Evolutionary conservation across 768 basidiomycete genomes (phyloP).

Genomic region (Trichaptum fuscoviolaceum): DNA sequence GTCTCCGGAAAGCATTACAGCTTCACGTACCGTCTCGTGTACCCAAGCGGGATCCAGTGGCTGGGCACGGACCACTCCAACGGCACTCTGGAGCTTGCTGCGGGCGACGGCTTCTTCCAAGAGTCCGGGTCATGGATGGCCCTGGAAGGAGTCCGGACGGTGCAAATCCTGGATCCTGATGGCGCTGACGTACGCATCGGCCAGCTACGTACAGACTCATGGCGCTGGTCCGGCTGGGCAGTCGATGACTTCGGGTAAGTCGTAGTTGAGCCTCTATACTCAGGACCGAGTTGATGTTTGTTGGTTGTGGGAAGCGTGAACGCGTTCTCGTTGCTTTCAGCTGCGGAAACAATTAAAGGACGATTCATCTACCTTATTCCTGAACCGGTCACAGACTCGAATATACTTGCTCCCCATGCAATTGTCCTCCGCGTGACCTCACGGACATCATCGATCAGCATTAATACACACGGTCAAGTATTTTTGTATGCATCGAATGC

Average conservation of each 20-base stretch:
- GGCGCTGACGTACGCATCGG: background rate
- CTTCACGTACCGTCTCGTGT: constrained; percentile 42
- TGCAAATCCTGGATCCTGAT: background rate
- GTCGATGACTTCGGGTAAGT: background rate
- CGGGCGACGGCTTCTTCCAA: background rate
- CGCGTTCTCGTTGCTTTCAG: background rate
- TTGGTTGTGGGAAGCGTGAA: background rate
- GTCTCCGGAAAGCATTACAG: constrained; percentile 13
- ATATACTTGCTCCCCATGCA: background rate
- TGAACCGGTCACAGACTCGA: background rate
- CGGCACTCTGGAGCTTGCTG: constrained; percentile 32
- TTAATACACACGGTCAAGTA: background rate
- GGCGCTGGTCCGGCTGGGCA: background rate
- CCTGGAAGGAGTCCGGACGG: background rate
- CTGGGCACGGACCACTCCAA: constrained; percentile 40
- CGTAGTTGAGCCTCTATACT: too few species aligned
- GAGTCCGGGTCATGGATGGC: background rate
- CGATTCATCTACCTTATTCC: background rate
- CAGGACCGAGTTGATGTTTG: too few species aligned
- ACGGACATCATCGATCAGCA: background rate
- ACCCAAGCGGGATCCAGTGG: constrained; percentile 42
- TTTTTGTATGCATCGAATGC: background rate
- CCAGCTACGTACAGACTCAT: background rate
- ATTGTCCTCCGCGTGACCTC: background rate
- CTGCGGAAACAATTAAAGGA: background rate